Conservation (phyloP, 2,329 filamentous ascomycete genomes). For the Fusarium sororula region DNA sequence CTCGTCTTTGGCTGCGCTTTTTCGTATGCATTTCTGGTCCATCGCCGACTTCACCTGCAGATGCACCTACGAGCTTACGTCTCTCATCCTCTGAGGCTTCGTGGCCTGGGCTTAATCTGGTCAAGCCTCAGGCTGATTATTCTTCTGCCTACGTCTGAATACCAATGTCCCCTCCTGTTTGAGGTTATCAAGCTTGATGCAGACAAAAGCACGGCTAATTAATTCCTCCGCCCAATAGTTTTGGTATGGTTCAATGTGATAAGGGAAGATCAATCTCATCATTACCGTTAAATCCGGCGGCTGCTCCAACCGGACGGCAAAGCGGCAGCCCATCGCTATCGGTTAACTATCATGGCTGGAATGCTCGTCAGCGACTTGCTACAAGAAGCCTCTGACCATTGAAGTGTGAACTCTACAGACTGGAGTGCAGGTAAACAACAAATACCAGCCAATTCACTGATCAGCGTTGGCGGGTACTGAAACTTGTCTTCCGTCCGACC, state of each 20-base stretch:
- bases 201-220: conserved; percentile 20
- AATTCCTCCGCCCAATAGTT: conserved; percentile 26
- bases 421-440: conserved; percentile 13
- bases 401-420: neutral
- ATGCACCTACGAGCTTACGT: conserved; percentile 38
- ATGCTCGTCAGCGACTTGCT: conserved; percentile 13
- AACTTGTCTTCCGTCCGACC: conserved; percentile 29
- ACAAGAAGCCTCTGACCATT: neutral
- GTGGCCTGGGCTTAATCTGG: conserved; percentile 41
- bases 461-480: conserved; percentile 15
- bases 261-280: conserved; percentile 3
- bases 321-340: conserved; percentile 13
- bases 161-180: conserved; percentile 25
- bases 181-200: conserved; percentile 21
- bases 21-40: conserved; percentile 21
- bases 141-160: conserved; percentile 21
- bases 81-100: conserved; percentile 30
- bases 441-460: conserved; percentile 13
- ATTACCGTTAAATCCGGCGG: conserved; percentile 3
- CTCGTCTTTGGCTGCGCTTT: conserved; percentile 21
- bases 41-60: conserved; percentile 25
- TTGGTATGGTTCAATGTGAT: conserved; percentile 1
- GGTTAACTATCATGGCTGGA: conserved; percentile 8
- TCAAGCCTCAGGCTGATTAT: conserved; percentile 39
- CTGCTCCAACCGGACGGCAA: conserved; percentile 21